Evolutionary conservation across 257 asterid genomes (phyloP), one percentile per base, ranked within the genome.

Genomic region (Catharanthus roseus): DNA sequence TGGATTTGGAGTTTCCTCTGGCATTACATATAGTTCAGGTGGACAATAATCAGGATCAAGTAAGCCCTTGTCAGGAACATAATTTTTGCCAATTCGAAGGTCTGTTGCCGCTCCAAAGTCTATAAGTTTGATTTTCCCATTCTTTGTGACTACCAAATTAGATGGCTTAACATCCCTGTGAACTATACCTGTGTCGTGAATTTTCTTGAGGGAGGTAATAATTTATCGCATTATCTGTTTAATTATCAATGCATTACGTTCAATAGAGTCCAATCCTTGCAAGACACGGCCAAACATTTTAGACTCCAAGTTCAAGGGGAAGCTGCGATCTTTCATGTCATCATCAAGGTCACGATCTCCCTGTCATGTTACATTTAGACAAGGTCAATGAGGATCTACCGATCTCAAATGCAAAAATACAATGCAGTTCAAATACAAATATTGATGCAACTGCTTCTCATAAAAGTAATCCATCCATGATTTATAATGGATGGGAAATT

Each of bases 71-170:
- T 91, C 36, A 12, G 99, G 97, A 4, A 88, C 77, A 61, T 93
- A 93, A 82, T 95, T 95, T 73, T 95, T 95, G 44, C 97, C 99
- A 68, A 95, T 95, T 51, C 97, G 90, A 16, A 93, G 95, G 67
- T 93, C 99, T 16, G 99, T 88, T 75, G 99, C 97, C 47, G 99
- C 99, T 51, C 99, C 99, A 66, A 91, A 95, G 77, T 95, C 99
- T 24, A 91, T 89, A 73, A 95, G 90, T 73, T 95, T 93, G 86
- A 93, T 91, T 53, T 78, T 80, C 18, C 99, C 99, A 68, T 86
- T 91, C 68, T 88, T 93, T 3, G 99, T 93, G 63, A 91, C 99
- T 7, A 93, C 99, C 82, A 95, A 84, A 82, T 95, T 95, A 65
- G 99, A 81, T 8, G 99, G 99, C 86, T 95, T 95, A 10, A 95